phyloP scores from a whole-genome alignment of 2,329 filamentous ascomycete genomes.

The Amphichorda felina region DNA sequence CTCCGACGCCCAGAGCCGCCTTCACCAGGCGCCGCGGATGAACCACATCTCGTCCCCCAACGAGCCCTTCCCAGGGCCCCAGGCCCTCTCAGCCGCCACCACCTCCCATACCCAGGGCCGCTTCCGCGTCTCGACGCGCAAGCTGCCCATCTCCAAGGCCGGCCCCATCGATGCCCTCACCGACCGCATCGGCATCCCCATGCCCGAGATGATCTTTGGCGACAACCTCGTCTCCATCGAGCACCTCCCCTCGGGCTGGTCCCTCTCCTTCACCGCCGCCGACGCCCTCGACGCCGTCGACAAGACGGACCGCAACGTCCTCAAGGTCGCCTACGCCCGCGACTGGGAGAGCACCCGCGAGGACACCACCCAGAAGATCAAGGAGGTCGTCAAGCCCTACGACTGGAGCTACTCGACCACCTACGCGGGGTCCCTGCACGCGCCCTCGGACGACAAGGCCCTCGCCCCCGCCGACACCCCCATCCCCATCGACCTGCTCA shows the following conservation, averaged over 20 bases:
- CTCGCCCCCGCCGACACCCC: constrained; percentile 21
- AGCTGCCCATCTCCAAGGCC: constrained; percentile 89
- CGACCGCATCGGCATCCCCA: constrained; percentile 65
- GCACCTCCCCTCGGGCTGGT: constrained; percentile 67
- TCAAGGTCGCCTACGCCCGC: constrained; percentile 85
- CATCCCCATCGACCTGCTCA: constrained; percentile 80
- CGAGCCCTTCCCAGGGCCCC: constrained; percentile 43
- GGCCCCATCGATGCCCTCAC: constrained; percentile 82
- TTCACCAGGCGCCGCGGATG: constrained; percentile 13
- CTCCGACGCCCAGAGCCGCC: background rate
- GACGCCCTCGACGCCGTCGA: constrained; percentile 85
- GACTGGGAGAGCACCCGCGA: constrained; percentile 65
- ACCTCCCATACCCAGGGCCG: constrained; percentile 44
- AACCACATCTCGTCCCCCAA: constrained; percentile 29
- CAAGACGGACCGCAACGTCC: constrained; percentile 83
- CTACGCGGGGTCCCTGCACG: constrained; percentile 56
- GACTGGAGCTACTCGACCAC: constrained; percentile 96
- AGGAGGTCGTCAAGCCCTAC: constrained; percentile 88
- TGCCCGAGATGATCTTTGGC: constrained; percentile 98
- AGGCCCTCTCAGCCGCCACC: constrained; percentile 40
- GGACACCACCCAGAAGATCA: constrained; percentile 75
- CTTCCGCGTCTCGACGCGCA: constrained; percentile 71
- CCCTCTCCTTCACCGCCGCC: constrained; percentile 68
- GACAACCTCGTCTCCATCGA: constrained; percentile 75
- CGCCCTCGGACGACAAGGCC: constrained; percentile 9